Base-by-base conservation (phyloP, 1,284 basidiomycete species). In the Pseudozyma hubeiensis region DNA sequence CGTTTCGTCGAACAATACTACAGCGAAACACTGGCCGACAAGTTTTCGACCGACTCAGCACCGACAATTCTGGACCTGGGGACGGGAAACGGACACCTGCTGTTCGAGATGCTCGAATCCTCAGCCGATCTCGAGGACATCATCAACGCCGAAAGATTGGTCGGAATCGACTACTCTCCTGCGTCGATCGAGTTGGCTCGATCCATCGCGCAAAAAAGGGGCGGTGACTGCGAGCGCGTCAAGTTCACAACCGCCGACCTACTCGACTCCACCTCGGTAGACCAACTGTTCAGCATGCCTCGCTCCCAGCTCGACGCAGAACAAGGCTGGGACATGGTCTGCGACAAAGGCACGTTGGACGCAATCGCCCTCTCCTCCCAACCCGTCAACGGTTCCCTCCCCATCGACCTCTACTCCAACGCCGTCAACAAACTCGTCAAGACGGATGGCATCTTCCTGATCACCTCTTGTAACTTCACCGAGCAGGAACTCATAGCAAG, bases 381-480 rank as follows among this genome's bases (percentile, higher is more conserved):
- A 76, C 88, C 90, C 46, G 87, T 86, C 16, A 77, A 86, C 37
- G 91, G 89, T 11, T 82, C 78, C 41, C 86, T 87, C 0, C 90
- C 91, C 2, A 88, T 88, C 2, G 85, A 87, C 17, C 84, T 84
- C 10, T 95, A 95, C 84, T 90, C 91, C 5, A 76, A 78, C 33
- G 88, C 89, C 6, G 88, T 92, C 11, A 85, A 86, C 2, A 84
- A 83, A 33, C 83, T 93, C 50, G 86, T 93, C 30, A 90, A 75
- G 47, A 64, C 53, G 5, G n/a, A 52, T 2, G 92, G 91, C 5
- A 86, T 88, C 75, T 93, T 95, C 80, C 86, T 95, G 47, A 93
- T 95, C 64, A 94, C 93, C 7, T 84, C 81, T 7, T 95, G 93
- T 82, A 96, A 96, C 82, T 96, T 94, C 81, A 96, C 93, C 0